Evolutionary conservation across 192 early-diverging fungal genomes (phyloP).

Genomic region (Rhizoclosmatium sp.): DNA sequence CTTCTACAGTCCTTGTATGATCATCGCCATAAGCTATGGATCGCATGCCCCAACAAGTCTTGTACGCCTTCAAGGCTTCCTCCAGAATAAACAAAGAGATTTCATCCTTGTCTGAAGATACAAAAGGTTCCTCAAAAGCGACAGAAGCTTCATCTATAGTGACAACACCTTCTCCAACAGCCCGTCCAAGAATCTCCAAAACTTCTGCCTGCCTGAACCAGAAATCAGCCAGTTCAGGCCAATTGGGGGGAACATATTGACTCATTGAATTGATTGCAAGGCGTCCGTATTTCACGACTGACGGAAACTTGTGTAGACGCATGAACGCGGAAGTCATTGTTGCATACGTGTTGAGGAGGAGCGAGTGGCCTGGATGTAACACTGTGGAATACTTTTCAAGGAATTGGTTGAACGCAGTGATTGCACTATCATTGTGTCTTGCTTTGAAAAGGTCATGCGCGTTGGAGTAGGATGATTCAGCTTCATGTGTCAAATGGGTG

Average conservation of each 20-base stretch:
- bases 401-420: conserved; percentile 54
- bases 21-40: conserved; percentile 47
- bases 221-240: conserved; percentile 68
- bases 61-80: conserved; percentile 43
- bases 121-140: not conserved
- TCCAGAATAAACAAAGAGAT: not conserved
- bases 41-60: conserved; percentile 35
- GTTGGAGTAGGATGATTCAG: not conserved
- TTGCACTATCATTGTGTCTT: conserved; percentile 56
- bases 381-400: conserved; percentile 34
- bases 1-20: conserved; percentile 47
- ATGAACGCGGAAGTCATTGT: conserved; percentile 47
- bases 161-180: conserved; percentile 37
- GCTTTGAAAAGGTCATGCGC: conserved; percentile 61
- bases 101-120: not conserved
- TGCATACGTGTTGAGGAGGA: conserved; percentile 47
- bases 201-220: conserved; percentile 63
- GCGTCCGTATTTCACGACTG: conserved; percentile 42
- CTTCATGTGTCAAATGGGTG: not conserved
- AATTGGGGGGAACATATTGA: conserved; percentile 59
- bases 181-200: conserved; percentile 60
- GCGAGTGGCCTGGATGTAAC: conserved; percentile 60
- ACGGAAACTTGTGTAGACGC: conserved; percentile 37
- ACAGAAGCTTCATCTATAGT: not conserved
- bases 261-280: conserved; percentile 56